Evolutionary conservation across 441 rosid species (phyloP).

Genomic region (Sinapis alba): DNA sequence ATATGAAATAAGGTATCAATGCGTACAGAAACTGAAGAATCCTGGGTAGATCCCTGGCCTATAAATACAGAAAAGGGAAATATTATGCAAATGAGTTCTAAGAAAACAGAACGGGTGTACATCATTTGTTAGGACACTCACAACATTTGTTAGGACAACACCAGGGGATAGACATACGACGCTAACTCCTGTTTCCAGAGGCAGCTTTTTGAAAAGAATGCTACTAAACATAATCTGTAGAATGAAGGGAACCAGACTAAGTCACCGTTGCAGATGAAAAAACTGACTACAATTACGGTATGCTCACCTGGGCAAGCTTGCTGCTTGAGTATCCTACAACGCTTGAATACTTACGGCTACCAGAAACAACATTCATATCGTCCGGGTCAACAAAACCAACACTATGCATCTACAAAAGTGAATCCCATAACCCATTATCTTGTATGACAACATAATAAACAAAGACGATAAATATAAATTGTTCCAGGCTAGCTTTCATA

Average conservation of each 20-base stretch:
- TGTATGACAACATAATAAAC: background rate
- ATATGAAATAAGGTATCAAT: conserved; percentile 86
- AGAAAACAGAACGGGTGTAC: conserved; percentile 11
- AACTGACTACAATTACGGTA: conserved; percentile 6
- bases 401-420: conserved; percentile 76
- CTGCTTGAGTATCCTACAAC: conserved; percentile 80
- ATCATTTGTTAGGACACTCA: conserved; percentile 48
- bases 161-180: conserved; percentile 91
- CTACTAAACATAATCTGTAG: conserved; percentile 96
- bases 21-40: conserved; percentile 79
- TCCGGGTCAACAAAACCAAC: conserved; percentile 93
- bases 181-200: conserved; percentile 90
- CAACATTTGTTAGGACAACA: conserved; percentile 89
- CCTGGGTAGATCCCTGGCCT: conserved; percentile 96
- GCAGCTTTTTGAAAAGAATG: conserved; percentile 78
- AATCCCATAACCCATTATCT: conserved; percentile 30
- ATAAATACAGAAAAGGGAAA: conserved; percentile 18
- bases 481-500: conserved; percentile 7
- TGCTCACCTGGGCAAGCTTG: conserved; percentile 92
- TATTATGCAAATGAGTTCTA: background rate
- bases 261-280: conserved; percentile 8
- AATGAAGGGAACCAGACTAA: conserved; percentile 28
- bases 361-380: conserved; percentile 88
- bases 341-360: conserved; percentile 86
- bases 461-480: background rate